These are phyloP conservation scores for Pharnaceum exiguum DNA, from an alignment of 148 eudicot species.

Conservation along the genomic window DNA sequence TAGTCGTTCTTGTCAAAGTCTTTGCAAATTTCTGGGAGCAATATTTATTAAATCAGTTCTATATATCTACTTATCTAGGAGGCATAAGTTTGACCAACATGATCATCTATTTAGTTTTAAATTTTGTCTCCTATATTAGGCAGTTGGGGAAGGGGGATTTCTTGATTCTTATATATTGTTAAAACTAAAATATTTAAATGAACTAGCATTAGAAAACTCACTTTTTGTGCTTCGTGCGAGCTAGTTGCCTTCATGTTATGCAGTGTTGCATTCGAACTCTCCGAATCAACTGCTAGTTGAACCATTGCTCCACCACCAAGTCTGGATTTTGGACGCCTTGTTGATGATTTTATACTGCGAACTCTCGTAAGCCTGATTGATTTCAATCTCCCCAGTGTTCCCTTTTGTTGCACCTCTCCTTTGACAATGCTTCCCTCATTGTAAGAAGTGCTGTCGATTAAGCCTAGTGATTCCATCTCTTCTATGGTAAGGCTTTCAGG, in stretches of 20 bases:
- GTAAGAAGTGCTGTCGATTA: background rate
- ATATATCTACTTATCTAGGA: no score
- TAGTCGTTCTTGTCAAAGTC: constrained; percentile 34
- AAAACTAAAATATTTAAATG: background rate
- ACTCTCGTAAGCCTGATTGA: constrained; percentile 34
- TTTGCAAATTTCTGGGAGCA: constrained; percentile 29
- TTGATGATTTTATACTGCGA: constrained; percentile 32
- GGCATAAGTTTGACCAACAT: background rate
- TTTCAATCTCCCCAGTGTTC: constrained; percentile 34
- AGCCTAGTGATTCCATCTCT: constrained; percentile 10
- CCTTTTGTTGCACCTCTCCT: constrained; percentile 21
- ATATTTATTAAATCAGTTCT: constrained; percentile 8
- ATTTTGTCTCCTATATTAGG: background rate
- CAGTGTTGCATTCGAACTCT: constrained; percentile 30
- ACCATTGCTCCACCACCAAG: constrained; percentile 20
- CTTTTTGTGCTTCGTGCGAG: constrained; percentile 40
- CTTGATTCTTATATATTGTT: background rate
- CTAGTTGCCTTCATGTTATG: constrained; percentile 50
- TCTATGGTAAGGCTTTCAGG: constrained; percentile 18
- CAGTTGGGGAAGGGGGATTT: no score
- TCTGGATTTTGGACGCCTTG: constrained; percentile 40
- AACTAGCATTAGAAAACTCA: constrained; percentile 12
- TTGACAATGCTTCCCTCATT: constrained; percentile 18
- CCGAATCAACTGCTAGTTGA: constrained; percentile 10
- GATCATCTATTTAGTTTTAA: no score